Evolutionary conservation across 2,329 filamentous ascomycete species (phyloP), one percentile per base, ranked within the genome.

Genomic region (Westerdykella aurantiaca): DNA sequence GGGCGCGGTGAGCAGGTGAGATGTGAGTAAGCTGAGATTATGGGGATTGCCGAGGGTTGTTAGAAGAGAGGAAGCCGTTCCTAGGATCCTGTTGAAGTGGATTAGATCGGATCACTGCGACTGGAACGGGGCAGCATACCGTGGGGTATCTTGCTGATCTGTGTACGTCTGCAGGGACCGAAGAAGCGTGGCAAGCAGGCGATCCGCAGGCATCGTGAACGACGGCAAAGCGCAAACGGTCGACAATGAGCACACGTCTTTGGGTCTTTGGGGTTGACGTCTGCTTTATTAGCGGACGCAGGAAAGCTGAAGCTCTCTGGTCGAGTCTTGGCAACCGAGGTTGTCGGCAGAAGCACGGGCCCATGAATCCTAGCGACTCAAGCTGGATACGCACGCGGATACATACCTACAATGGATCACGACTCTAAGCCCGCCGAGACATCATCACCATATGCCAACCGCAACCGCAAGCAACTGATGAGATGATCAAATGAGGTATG

Each of bases 1-100:
- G 3, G 83, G 84, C 0, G 85, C 82, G 1, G 78, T 79, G 37
- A 89, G 76, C 5, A 88, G 74, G 52, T 89, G 84, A 21, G 82
- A 83, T 0, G 84, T 85, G 42, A 89, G 74, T 11, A 89, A 74
- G 34, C 81, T 79, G 56, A 88, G 74, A 64, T 90, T 90, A 44
- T 86, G 76, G 12, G 85, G 85, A 59, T 89, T 89, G 48, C 80
- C 81, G 41, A 89, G 79, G 39, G 78, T 79, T 13, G 81, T 78
- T 43, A 90, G 74, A 23, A 89, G 77, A 33, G 81, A 78, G 14
- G 79, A 76, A 13, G 84, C 85, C 37, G 82, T 84, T 50, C 77
- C 81, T 57, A 86, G 74, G 25, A 83, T 68, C 47, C 67, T 65
- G 48, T 37, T 37, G 34, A 11, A 42, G 51, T 61, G 21, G 62